phyloP scores from a whole-genome alignment of 345 rosid genomes.

The Adansonia digitata region DNA sequence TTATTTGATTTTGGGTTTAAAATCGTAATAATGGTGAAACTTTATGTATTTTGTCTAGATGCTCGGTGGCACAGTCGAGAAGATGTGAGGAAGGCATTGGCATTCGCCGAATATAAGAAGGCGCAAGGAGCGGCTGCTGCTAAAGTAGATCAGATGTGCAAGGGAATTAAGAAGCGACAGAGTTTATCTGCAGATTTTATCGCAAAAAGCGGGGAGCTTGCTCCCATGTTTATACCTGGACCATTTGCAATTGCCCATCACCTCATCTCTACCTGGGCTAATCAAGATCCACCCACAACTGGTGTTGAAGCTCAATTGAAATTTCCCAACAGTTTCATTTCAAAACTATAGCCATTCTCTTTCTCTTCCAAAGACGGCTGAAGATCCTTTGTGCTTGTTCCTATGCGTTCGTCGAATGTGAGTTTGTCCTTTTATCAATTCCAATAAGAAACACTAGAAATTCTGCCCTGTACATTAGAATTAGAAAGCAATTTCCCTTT shows the following conservation, averaged over 20 bases:
- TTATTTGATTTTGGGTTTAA: not conserved
- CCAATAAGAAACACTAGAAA: not conserved
- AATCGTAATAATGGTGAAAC: not conserved
- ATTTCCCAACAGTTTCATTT: conserved; percentile 35
- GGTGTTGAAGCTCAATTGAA: conserved; percentile 26
- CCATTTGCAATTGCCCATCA: conserved; percentile 93
- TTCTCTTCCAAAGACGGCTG: not conserved
- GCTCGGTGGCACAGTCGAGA: conserved; percentile 88
- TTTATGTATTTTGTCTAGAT: conserved; percentile 40
- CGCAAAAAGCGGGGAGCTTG: conserved; percentile 78
- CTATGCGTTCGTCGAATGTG: too few relatives aligned
- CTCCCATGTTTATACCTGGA: conserved; percentile 85
- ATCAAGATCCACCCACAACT: conserved; percentile 31
- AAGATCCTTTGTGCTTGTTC: not conserved
- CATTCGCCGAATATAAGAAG: conserved; percentile 68
- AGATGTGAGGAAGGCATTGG: conserved; percentile 64
- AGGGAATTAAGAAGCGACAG: conserved; percentile 71
- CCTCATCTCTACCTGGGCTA: conserved; percentile 78
- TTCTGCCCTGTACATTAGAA: not conserved
- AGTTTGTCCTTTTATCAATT: not conserved
- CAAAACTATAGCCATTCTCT: conserved; percentile 41
- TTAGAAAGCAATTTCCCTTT: not conserved
- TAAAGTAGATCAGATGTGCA: conserved; percentile 77
- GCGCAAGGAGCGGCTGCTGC: conserved; percentile 81
- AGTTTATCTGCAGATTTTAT: conserved; percentile 60